phyloP scores from a whole-genome alignment of 345 rosid species.

The Angophora floribunda region DNA sequence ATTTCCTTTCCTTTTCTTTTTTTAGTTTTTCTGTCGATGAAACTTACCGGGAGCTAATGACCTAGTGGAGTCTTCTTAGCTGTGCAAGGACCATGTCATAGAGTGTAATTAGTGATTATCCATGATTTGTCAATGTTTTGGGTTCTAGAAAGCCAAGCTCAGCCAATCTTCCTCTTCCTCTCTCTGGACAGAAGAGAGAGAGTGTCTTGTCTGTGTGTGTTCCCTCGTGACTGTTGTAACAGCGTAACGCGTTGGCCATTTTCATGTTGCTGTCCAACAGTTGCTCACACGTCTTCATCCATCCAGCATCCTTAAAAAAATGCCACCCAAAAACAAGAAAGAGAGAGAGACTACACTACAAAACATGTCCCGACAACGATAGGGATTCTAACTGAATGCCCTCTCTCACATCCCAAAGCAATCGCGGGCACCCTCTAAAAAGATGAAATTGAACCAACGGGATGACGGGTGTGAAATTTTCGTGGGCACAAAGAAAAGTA shows the following conservation, averaged over 20 bases:
- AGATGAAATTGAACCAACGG: not conserved
- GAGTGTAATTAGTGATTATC: not conserved
- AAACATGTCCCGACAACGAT: not conserved
- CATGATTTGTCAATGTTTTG: not conserved
- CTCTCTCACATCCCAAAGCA: not conserved
- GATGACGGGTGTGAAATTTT: not conserved
- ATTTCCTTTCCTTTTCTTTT: not conserved
- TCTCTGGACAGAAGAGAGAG: not conserved
- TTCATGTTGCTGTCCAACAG: not conserved
- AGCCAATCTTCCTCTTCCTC: not conserved
- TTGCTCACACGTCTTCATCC: slow-evolving; percentile 1
- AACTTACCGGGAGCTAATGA: not conserved
- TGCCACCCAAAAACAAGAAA: not conserved
- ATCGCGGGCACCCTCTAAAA: not conserved
- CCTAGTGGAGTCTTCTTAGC: not conserved
- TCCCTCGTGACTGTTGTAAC: not conserved
- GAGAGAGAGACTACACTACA: not conserved
- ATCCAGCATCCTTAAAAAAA: not conserved
- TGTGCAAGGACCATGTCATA: not conserved
- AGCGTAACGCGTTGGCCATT: not conserved
- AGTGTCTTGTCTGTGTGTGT: not conserved
- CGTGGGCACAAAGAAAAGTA: not conserved
- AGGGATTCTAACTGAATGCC: not conserved
- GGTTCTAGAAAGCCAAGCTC: not conserved
- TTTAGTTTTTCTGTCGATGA: not conserved